Base-by-base conservation (phyloP, 2,329 filamentous ascomycete genomes). In the Ophiocordyceps australis region DNA sequence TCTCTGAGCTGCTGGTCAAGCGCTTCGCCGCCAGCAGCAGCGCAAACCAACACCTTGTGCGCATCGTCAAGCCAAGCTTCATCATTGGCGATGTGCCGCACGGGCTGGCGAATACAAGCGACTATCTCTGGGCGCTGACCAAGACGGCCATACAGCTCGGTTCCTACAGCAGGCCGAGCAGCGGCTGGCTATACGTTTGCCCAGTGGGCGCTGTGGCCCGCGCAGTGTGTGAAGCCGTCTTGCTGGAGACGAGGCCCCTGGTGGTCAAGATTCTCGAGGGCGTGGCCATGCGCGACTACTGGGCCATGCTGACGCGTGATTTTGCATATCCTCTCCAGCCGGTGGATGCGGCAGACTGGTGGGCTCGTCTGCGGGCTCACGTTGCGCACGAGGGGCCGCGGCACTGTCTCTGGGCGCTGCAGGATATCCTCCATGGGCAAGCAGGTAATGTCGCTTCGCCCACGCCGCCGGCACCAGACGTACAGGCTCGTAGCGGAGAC, bases 1-100 rank as follows among this genome's bases (percentile, higher is more conserved):
- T 29, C 13, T 29, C 27, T 8, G 27, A 29, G 12, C 27, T 29
- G 2, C n/a, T 29, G 18, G 27, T 29, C 19, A 29, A 25, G 19
- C 14, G 22, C 17, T 29, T 29, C 19, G 23, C 27, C 3, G 5
- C 10, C 4, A 18, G 20, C 9, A 14, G 22, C 17, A 5, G 9
- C 4, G 18, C 14, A 4, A 14, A 22, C 6, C 6, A 12, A 11
- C 17, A 29, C 10, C 9, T 17, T 22, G 15, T 23, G n/a, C 27
- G 19, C 2, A 20, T 29, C 9, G 23, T 29, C 5, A 29, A 29
- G 19, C 27, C 27, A 12, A 25, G 27, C 14, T 29, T 18, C 23
- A 29, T 29, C 22, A 29, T 29, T 18, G 27, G 27, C 18, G 27
- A 29, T 18, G 27, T 20, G 17, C 19, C n/a, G 8, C 13, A 15